Percentiles rank a stretch among this genome's conserved stretches.
Conservation (phyloP, 1,139 yeast species). For the Suhomyces chickasaworum region DNA sequence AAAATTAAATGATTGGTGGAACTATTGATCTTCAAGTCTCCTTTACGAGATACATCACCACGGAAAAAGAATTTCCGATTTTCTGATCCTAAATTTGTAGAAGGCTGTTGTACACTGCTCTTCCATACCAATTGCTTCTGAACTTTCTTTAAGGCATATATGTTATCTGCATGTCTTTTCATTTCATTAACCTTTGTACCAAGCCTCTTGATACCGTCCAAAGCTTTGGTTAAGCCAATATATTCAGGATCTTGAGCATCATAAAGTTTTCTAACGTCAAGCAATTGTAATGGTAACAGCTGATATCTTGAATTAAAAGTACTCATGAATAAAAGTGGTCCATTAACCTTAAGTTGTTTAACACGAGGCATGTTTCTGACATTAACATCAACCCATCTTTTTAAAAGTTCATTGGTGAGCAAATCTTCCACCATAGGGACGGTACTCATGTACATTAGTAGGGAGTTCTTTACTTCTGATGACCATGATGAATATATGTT, state of each 20-base stretch:
- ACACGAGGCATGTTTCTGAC: constrained; percentile 39
- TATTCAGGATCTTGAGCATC: constrained; percentile 57
- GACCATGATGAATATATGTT: constrained; percentile 71
- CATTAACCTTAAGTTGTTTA: constrained; percentile 50
- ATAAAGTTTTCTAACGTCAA: constrained; percentile 54
- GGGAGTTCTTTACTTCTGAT: constrained; percentile 53
- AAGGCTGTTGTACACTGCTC: constrained; percentile 37
- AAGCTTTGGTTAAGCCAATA: constrained; percentile 54
- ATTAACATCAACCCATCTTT: constrained; percentile 56
- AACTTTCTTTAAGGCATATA: constrained; percentile 48
- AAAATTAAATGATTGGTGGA: constrained; percentile 57
- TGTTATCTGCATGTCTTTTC: constrained; percentile 58
- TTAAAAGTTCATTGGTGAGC: constrained; percentile 47
- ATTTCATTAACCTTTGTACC: constrained; percentile 48
- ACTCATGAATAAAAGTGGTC: constrained; percentile 66
- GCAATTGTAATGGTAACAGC: constrained; percentile 65
- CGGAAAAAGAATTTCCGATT: constrained; percentile 59
- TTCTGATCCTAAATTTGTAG: constrained; percentile 56
- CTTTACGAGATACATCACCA: constrained; percentile 64
- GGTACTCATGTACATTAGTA: constrained; percentile 59
- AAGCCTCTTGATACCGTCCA: constrained; percentile 41
- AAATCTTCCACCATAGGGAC: constrained; percentile 31
- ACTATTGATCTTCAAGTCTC: constrained; percentile 60
- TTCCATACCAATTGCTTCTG: constrained; percentile 55
- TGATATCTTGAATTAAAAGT: constrained; percentile 78